Base-by-base conservation (phyloP, 208 protist species). In the Porcisia hertigi region DNA sequence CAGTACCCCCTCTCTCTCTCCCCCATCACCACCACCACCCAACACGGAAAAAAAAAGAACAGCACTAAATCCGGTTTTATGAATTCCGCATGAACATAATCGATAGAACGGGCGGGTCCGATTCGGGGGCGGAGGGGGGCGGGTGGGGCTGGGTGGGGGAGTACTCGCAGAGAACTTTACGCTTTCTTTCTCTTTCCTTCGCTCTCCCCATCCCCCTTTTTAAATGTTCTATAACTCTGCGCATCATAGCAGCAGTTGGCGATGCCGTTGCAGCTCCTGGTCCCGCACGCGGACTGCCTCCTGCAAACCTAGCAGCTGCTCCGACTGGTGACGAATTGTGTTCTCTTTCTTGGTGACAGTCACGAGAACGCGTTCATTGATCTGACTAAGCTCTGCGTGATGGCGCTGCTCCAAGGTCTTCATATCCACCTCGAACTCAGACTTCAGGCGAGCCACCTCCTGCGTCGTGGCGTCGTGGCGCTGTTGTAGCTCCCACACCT, bases 291-390 rank as follows among this genome's bases (percentile, higher is more conserved):
- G 76, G n/a, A 97, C 69, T 6, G 91, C 87, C 74, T 94, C 90
- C 76, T 95, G 85, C 14, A 97, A 76, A 9, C 87, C 75, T 63
- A 88, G 79, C 58, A 97, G 66, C 78, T 93, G 89, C 65, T 97
- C 88, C 12, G 79, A 62, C 69, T 92, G 89, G 9, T 82, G 71
- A 36, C 82, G 88, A 43, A 97, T 82, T 0, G 86, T 88, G 73
- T 85, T 92, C n/a, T 97, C 92, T 76, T 90, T 94, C 52, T 81
- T 84, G 16, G 92, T 92, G 73, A 97, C 76, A 8, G 92, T 86
- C 36, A 97, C 89, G 0, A 97, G 80, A 60, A 97, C 83, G 59
- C 85, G 83, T 73, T 95, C 92, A 74, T 97, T 95, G 66, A 97
- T 94, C 69, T 91, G 82, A 23, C 77, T 90, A 12, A 97, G 84